phyloP scores from a whole-genome alignment of 2,329 filamentous ascomycete genomes.

The Colletotrichum sojae region DNA sequence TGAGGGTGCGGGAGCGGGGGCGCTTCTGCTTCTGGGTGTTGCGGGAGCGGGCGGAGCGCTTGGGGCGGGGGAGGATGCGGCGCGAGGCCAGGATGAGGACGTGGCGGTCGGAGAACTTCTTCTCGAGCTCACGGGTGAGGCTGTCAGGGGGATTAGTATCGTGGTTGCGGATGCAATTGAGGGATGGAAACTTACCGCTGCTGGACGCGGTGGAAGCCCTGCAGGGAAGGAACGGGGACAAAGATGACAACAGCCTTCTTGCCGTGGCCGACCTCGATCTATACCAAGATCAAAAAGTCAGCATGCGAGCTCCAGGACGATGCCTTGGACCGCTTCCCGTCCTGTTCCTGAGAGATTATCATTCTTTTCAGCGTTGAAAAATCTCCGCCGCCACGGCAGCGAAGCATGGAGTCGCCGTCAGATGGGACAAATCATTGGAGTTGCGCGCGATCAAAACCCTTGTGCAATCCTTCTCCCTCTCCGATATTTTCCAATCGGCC shows the following conservation, averaged over 20 bases:
- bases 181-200: slow-evolving; percentile 85
- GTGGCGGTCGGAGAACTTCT: slow-evolving; percentile 99
- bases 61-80: slow-evolving; percentile 98
- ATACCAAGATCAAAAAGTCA: slow-evolving; percentile 75
- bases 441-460: neutral
- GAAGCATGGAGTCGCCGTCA: neutral
- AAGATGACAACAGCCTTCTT: slow-evolving; percentile 99
- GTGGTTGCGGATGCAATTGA: neutral
- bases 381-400: slow-evolving; percentile 42
- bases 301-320: slow-evolving; percentile 82
- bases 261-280: slow-evolving; percentile 99
- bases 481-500: slow-evolving; percentile 35
- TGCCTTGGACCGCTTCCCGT: slow-evolving; percentile 83
- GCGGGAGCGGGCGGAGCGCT: slow-evolving; percentile 97
- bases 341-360: slow-evolving; percentile 67
- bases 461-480: neutral
- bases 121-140: slow-evolving; percentile 99
- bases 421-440: too few relatives aligned
- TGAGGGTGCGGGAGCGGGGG: slow-evolving; percentile 96
- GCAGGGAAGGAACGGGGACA: slow-evolving; percentile 99
- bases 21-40: slow-evolving; percentile 99
- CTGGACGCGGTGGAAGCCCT: slow-evolving; percentile 99
- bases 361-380: slow-evolving; percentile 44
- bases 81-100: slow-evolving; percentile 98
- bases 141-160: slow-evolving; percentile 67